A percentile compares a stretch with the other conserved stretches of the same genome.
These are phyloP conservation scores for Epichloe typhina DNA, from an alignment of 2,329 filamentous ascomycete genomes.

Conservation along the genomic window DNA sequence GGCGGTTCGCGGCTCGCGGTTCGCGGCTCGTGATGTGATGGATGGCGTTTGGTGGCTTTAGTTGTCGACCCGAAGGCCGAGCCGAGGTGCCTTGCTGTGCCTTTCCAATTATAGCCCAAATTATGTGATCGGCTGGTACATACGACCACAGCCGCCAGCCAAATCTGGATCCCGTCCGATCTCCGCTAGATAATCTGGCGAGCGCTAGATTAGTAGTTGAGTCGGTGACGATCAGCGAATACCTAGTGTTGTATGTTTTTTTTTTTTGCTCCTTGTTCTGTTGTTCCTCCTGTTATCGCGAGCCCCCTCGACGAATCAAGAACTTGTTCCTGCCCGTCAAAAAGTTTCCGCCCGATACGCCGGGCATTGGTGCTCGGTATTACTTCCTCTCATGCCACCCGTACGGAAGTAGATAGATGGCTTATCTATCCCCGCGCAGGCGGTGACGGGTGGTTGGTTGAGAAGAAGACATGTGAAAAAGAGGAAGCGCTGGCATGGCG, in stretches of 20 bases:
- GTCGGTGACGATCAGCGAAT: slow-evolving; percentile 2
- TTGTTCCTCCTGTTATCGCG: background rate
- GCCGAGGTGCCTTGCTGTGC: background rate
- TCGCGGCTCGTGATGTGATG: too few species aligned
- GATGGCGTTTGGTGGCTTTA: background rate
- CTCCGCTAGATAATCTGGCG: slow-evolving; percentile 8
- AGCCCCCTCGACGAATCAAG: too few species aligned
- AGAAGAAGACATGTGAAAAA: background rate
- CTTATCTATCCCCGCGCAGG: too few species aligned
- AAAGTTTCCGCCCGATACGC: too few species aligned
- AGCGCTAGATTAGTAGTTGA: slow-evolving; percentile 5
- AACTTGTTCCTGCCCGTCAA: too few species aligned
- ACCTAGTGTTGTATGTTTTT: slow-evolving; percentile 6
- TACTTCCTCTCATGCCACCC: too few species aligned
- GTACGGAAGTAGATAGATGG: too few species aligned
- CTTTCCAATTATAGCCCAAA: too few species aligned
- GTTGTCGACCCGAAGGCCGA: background rate
- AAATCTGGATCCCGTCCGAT: slow-evolving; percentile 11
- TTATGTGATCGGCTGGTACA: background rate
- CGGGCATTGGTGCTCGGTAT: too few species aligned
- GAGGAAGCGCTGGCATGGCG: background rate
- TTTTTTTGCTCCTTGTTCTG: background rate
- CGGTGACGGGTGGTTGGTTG: background rate
- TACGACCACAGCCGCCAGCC: slow-evolving; percentile 10
- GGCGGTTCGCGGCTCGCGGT: too few species aligned